These are phyloP conservation scores for Kickxella alabastrina DNA, from an alignment of 192 early-diverging fungal genomes.

Conservation along the genomic window DNA sequence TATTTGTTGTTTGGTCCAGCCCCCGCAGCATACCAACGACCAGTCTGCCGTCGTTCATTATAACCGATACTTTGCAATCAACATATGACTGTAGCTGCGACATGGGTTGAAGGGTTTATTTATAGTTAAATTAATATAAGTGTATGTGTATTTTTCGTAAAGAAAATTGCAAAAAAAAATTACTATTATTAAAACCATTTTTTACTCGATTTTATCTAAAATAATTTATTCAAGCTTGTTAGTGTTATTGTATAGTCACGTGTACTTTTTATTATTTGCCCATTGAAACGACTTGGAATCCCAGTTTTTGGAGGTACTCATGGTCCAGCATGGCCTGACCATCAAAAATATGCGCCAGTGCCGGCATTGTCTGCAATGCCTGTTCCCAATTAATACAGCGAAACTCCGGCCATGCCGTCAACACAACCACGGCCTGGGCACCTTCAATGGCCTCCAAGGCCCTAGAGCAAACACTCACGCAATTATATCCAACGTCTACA, in stretches of 20 bases:
- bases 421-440: conserved; percentile 74
- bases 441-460: conserved; percentile 69
- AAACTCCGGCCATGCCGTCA: conserved; percentile 92
- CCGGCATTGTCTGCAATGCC: conserved; percentile 69
- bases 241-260: neutral
- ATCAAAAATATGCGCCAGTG: conserved; percentile 87
- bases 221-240: too few relatives aligned
- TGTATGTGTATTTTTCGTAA: neutral
- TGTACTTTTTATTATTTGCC: conserved; percentile 52
- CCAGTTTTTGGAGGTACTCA: conserved; percentile 63
- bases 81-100: conserved; percentile 46
- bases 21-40: conserved; percentile 52
- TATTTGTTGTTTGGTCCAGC: conserved; percentile 53
- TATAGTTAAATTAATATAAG: neutral
- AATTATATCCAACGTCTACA: too few relatives aligned
- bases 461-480: conserved; percentile 58
- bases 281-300: conserved; percentile 72
- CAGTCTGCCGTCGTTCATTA: conserved; percentile 46
- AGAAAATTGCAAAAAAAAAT: neutral
- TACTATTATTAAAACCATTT: too few relatives aligned
- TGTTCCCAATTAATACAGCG: conserved; percentile 59
- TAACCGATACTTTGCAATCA: conserved; percentile 32
- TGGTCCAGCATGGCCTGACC: conserved; percentile 78
- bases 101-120: conserved; percentile 9
- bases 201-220: too few relatives aligned